These are phyloP conservation scores for Daldinia loculata DNA, from an alignment of 495 filamentous ascomycete genomes.

Conservation along the genomic window DNA sequence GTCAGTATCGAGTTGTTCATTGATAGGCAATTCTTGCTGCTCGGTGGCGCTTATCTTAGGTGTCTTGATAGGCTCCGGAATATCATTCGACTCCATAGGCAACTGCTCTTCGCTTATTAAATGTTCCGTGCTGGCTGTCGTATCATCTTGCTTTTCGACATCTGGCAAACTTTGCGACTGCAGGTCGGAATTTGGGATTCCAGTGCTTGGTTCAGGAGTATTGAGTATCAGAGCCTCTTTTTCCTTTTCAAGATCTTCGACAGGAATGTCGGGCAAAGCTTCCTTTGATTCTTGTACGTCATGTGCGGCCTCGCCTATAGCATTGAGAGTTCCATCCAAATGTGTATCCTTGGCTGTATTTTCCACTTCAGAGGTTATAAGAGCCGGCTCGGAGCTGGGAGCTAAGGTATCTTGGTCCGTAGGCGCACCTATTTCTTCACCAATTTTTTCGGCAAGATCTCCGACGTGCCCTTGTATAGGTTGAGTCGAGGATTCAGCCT, in stretches of 20 bases:
- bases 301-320: constrained; percentile 12
- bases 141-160: constrained; percentile 27
- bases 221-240: constrained; percentile 41
- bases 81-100: constrained; percentile 1
- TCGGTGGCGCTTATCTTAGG: constrained; percentile 38
- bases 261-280: neutral
- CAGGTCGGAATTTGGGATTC: constrained; percentile 8
- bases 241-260: constrained; percentile 52
- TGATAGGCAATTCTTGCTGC: constrained; percentile 43
- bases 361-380: constrained; percentile 4
- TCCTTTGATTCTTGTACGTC: constrained; percentile 20
- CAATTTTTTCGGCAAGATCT: neutral
- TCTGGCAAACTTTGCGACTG: constrained; percentile 31
- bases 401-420: neutral
- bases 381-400: constrained; percentile 4
- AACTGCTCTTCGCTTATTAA: constrained; percentile 24
- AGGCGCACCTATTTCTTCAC: neutral
- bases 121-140: constrained; percentile 5
- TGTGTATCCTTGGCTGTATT: constrained; percentile 14
- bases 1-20: constrained; percentile 19
- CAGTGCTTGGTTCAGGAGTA: constrained; percentile 10
- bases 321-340: neutral
- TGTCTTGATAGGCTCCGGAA: constrained; percentile 14
- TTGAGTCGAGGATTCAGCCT: constrained; percentile 4
- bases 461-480: constrained; percentile 1